Evolutionary conservation across 2,329 filamentous ascomycete genomes (phyloP), one percentile per base, ranked within the genome.

Genomic region (Fusarium camptoceras): DNA sequence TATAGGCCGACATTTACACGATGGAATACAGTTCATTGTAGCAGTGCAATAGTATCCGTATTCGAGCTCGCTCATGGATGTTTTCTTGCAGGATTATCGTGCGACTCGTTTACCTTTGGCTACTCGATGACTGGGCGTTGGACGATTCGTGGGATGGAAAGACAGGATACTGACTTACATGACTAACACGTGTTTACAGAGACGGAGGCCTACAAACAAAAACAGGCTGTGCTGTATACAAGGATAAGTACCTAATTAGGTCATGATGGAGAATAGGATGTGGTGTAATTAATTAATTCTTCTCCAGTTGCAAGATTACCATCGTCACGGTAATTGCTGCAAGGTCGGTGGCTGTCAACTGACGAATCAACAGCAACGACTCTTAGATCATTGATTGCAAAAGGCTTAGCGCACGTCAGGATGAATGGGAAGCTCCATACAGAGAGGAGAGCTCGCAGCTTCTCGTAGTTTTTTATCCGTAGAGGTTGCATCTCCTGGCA

Each of bases 281-380:
- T 47, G 31, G 43, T 55, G 59, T 43, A 58, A 54, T 64, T 48
- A 58, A 54, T 64, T 50, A 55, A 58, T 53, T 63, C n/a, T 71
- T 65, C 65, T 49, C 51, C 62, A 75, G n/a, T 41, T 50, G 28
- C 70, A 72, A 73, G 56, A 75, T 73, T 71, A 73, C 66, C 73
- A 71, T 69, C 46, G 50, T 50, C 55, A 56, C 67, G 61, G 66
- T 69, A 63, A 73, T 67, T 71, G 50, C 34, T 64, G 34, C 66
- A 64, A 41, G 49, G 44, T 51, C 65, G 41, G 55, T 67, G 47
- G 42, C 54, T 58, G 54, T 54, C 22, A 49, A 46, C 55, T 51
- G 57, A 48, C 66, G 44, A 69, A 75, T 75, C 68, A 72, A 48
- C 28, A 37, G 16, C 34, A 30, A 55, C 48, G 24, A 20, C 54